These are phyloP conservation scores for Podospora tetraspora DNA, from an alignment of 495 filamentous ascomycete species.

Conservation along the genomic window DNA sequence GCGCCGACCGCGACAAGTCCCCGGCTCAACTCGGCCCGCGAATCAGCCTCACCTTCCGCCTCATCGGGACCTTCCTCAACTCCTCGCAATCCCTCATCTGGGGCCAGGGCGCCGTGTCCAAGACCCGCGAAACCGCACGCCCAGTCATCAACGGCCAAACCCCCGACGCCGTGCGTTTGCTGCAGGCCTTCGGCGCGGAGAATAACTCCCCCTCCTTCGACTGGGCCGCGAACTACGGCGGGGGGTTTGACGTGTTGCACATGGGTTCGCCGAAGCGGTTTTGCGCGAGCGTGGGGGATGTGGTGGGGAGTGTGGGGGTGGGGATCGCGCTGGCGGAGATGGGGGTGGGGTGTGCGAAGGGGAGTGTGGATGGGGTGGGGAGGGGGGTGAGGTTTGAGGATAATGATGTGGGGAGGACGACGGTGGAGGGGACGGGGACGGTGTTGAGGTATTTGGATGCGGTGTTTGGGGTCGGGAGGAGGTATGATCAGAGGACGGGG, in stretches of 20 bases:
- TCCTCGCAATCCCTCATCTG: conserved; percentile 62
- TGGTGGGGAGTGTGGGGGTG: conserved; percentile 53
- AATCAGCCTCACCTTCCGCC: conserved; percentile 88
- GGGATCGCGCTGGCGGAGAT: conserved; percentile 54
- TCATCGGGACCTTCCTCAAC: conserved; percentile 79
- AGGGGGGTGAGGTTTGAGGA: conserved; percentile 49
- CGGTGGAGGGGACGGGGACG: conserved; percentile 41
- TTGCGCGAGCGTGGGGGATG: conserved; percentile 45
- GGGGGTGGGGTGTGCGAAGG: conserved; percentile 49
- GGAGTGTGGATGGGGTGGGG: conserved; percentile 35
- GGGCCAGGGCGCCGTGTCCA: conserved; percentile 82
- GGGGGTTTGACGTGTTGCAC: conserved; percentile 84
- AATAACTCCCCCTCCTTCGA: conserved; percentile 70
- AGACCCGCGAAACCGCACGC: conserved; percentile 52
- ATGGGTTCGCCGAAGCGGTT: conserved; percentile 50
- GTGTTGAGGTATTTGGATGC: conserved; percentile 55
- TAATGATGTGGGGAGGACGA: conserved; percentile 43
- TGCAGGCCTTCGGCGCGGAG: conserved; percentile 78
- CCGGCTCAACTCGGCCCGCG: conserved; percentile 69
- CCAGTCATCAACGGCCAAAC: conserved; percentile 64
- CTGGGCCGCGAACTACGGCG: conserved; percentile 74
- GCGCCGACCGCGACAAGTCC: conserved; percentile 57
- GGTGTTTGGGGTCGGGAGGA: conserved; percentile 33
- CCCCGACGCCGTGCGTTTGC: conserved; percentile 59
- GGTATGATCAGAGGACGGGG: conserved; percentile 27